phyloP scores from a whole-genome alignment of 371 early-diverging fungal genomes.

The Mucor piriformis region DNA sequence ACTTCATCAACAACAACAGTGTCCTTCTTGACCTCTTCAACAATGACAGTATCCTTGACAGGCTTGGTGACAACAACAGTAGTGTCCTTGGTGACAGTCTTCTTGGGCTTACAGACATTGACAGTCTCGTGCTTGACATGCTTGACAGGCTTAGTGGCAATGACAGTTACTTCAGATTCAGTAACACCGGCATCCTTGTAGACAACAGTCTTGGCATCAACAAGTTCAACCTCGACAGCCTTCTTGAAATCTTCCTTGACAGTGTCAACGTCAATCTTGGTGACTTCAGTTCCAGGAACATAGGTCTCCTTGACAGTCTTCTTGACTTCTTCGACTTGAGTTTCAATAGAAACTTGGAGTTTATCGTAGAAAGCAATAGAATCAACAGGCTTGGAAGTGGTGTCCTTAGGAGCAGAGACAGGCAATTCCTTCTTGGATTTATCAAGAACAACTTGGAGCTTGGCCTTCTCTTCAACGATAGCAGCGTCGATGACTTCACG shows the following conservation, averaged over 20 bases:
- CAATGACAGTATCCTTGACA: too few relatives aligned
- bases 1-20: too few relatives aligned
- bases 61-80: too few relatives aligned
- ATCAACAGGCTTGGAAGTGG: not conserved
- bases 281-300: not conserved
- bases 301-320: not conserved
- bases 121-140: too few relatives aligned
- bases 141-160: too few relatives aligned
- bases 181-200: too few relatives aligned
- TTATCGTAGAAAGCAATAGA: not conserved
- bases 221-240: too few relatives aligned
- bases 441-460: constrained; percentile 7
- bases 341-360: not conserved
- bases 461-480: constrained; percentile 10
- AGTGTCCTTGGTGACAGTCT: too few relatives aligned
- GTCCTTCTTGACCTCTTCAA: too few relatives aligned
- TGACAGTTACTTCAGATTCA: too few relatives aligned
- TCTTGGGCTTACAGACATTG: too few relatives aligned
- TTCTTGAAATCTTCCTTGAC: not conserved
- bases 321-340: not conserved
- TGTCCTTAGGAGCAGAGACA: not conserved
- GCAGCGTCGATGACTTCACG: constrained; percentile 8
- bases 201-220: too few relatives aligned
- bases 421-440: constrained; percentile 3
- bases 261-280: not conserved